Percentiles rank a stretch among this genome's conserved stretches.
Conservation (phyloP, 371 early-diverging fungal species). For the Cokeromyces recurvatus region DNA sequence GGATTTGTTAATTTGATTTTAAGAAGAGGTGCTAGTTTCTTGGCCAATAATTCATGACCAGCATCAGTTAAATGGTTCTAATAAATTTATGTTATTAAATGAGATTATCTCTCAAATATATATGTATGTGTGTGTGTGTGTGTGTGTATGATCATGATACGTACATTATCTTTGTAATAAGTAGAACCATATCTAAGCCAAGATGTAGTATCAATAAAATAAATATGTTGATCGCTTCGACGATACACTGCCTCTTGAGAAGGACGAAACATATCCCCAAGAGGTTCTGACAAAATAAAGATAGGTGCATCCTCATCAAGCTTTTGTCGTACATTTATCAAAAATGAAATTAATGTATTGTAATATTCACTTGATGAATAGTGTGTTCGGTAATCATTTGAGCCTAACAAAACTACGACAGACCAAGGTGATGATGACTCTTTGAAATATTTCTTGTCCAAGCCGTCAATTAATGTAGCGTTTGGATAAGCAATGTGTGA, state of each 20-base stretch:
- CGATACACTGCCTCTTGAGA: conserved; percentile 33
- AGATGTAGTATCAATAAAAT: conserved; percentile 39
- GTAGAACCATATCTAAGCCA: conserved; percentile 32
- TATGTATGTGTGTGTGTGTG: too few relatives aligned
- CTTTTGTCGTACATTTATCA: conserved; percentile 3
- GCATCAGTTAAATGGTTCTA: conserved; percentile 33
- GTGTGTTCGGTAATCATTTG: conserved; percentile 16
- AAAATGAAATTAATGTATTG: not conserved
- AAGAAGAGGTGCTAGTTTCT: conserved; percentile 27
- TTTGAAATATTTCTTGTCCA: conserved; percentile 32
- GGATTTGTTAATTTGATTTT: conserved; percentile 29
- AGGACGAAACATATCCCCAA: conserved; percentile 32
- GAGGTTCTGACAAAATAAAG: conserved; percentile 37
- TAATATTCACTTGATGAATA: conserved; percentile 9
- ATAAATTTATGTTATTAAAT: not conserved
- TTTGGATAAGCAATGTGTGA: conserved; percentile 26
- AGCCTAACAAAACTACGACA: conserved; percentile 17
- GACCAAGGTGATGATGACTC: conserved; percentile 8
- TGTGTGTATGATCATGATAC: too few relatives aligned
- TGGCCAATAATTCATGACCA: conserved; percentile 32
- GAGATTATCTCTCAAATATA: too few relatives aligned
- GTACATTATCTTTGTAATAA: conserved; percentile 27
- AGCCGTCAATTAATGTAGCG: conserved; percentile 30
- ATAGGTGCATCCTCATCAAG: conserved; percentile 20
- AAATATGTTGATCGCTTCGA: conserved; percentile 27